phyloP scores from a whole-genome alignment of 306 rosid genomes.

The Cucumis sativus region DNA sequence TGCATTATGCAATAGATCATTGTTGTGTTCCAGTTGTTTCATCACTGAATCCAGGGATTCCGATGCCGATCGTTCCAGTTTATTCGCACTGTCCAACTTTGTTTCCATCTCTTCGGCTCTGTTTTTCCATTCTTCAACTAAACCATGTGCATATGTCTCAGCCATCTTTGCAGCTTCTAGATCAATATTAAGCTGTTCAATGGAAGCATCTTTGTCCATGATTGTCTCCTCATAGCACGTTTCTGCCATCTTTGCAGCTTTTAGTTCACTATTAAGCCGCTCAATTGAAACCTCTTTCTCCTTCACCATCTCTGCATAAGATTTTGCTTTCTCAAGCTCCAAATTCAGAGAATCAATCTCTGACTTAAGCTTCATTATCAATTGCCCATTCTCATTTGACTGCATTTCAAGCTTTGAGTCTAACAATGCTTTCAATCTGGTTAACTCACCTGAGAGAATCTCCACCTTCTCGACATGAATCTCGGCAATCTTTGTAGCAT shows the following conservation, averaged over 20 bases:
- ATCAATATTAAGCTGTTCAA: conserved; percentile 73
- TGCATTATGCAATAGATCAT: conserved; percentile 54
- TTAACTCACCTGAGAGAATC: conserved; percentile 58
- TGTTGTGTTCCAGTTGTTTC: conserved; percentile 60
- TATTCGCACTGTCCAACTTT: conserved; percentile 48
- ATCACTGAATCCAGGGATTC: conserved; percentile 58
- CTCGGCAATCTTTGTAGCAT: conserved; percentile 85
- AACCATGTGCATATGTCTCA: conserved; percentile 57
- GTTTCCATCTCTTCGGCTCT: conserved; percentile 55
- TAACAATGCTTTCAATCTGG: conserved; percentile 49
- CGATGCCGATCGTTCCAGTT: conserved; percentile 76
- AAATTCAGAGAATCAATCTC: conserved; percentile 51
- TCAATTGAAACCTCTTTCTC: conserved; percentile 60
- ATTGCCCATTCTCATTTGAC: conserved; percentile 40
- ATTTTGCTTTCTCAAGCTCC: conserved; percentile 48
- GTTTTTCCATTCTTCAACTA: conserved; percentile 57
- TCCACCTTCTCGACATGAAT: conserved; percentile 70
- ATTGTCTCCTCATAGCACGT: conserved; percentile 40
- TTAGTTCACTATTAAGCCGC: conserved; percentile 61
- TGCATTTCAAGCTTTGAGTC: conserved; percentile 66
- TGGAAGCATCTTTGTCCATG: conserved; percentile 42
- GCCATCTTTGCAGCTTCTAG: conserved; percentile 86
- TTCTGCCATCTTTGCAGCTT: conserved; percentile 77
- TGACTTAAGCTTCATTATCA: conserved; percentile 32
- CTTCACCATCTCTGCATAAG: conserved; percentile 30